Base-by-base conservation (phyloP, 805 yeast genomes). In the Saccharomycopsis selenospora region DNA sequence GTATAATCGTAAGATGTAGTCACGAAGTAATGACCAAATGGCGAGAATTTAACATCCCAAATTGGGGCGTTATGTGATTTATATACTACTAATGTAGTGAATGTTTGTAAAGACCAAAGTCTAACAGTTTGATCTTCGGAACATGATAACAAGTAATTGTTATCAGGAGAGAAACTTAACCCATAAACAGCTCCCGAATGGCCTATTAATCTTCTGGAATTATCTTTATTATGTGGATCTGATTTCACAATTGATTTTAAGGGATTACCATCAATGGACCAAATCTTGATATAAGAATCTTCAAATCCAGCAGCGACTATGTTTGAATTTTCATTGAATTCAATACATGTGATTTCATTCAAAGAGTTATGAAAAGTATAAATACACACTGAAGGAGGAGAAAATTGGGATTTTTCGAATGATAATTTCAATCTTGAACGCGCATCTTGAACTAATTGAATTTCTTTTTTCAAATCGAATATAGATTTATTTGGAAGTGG, bases 1-100 rank as follows among this genome's bases (percentile, higher is more conserved):
- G 99, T 93, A 64, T 90, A 97, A 62, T 93, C 99, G 61, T 90
- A 96, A 2, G 96, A 87, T 0, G 95, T 96, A 0, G 97, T 90
- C n/a, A 95, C 96, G 66, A 93, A 93, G 67, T 93, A 93, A 67
- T 93, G 98, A 3, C 99, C 99, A 58, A 85, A 69, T 2, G 99
- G 99, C 2, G 95, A 82, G 61, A 88, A 93, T 58, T 84, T 77
- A 5, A 93, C 97, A 62, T 93, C 98, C 99, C 99, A 93, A 24
- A 93, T 85, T 1, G 99, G 98, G 57, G 87, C 95, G 59, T 82
- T 87, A 62, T 93, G 99, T 6, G 98, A 97, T 63, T 87, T 88
- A 67, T 93, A 93, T n/a, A 89, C 77, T 1, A 93, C 99, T 43
- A 93, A 71, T 1, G 95, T 82, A 0, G 95, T 79, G 62, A 78